Conservation (phyloP, 2,329 filamentous ascomycete genomes). For the Ascomycota sp. region DNA sequence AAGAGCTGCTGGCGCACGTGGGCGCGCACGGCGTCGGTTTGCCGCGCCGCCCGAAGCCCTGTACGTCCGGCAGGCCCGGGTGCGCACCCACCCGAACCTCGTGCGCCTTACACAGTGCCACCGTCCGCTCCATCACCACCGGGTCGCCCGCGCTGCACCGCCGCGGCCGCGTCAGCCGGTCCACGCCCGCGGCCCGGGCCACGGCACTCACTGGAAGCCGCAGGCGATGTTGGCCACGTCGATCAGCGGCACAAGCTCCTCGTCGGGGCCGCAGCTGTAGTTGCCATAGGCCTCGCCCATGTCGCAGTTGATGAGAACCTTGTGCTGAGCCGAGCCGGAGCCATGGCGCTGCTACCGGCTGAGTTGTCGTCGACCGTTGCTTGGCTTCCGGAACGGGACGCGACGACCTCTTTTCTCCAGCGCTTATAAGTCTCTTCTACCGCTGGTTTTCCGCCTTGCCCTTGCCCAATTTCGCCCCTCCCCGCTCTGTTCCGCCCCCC, state of each 20-base stretch:
- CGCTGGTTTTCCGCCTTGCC: too few species aligned
- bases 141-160: conserved; percentile 4
- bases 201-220: conserved; percentile 29
- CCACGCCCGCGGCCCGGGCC: too few species aligned
- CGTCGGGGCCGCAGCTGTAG: conserved; percentile 29
- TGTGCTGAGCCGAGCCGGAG: conserved; percentile 2
- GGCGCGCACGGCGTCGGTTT: conserved; percentile 1
- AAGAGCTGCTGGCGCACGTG: conserved; percentile 1
- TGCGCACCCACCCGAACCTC: conserved; percentile 4
- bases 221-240: conserved; percentile 41
- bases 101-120: conserved; percentile 4
- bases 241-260: conserved; percentile 36
- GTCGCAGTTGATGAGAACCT: conserved; percentile 19
- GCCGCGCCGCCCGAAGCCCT: conserved; percentile 5
- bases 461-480: too few species aligned
- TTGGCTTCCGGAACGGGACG: too few species aligned
- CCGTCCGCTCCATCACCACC: conserved; percentile 5
- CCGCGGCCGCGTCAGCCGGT: background rate
- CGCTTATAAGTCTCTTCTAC: background rate
- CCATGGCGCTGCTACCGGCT: background rate
- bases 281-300: conserved; percentile 26
- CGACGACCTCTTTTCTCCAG: background rate
- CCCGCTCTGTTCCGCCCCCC: too few species aligned
- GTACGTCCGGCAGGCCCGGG: conserved; percentile 4
- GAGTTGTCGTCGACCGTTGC: background rate